These are phyloP conservation scores for Dinochytrium kinnereticum DNA, from an alignment of 371 early-diverging fungal species.

Conservation along the genomic window DNA sequence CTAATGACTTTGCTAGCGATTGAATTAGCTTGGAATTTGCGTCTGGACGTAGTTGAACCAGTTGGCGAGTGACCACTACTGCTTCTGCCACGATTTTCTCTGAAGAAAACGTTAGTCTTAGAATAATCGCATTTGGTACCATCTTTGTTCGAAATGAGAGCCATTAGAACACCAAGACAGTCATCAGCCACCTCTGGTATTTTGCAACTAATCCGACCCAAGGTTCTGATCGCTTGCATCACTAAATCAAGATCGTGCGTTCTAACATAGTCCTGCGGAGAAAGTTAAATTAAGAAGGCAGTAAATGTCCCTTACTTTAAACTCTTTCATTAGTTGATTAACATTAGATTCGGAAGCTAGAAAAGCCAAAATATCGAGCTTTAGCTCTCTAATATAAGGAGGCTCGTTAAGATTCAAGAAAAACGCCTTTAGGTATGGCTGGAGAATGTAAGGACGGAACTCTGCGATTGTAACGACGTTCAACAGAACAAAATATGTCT, in stretches of 20 bases:
- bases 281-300: not conserved
- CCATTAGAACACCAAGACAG: conserved; percentile 62
- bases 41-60: conserved; percentile 61
- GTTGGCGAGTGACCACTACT: conserved; percentile 74
- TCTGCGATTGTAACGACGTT: conserved; percentile 78
- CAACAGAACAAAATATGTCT: conserved; percentile 76
- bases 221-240: conserved; percentile 75
- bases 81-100: conserved; percentile 80
- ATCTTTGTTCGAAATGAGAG: conserved; percentile 70
- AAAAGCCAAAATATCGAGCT: conserved; percentile 81
- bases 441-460: conserved; percentile 73
- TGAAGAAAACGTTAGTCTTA: conserved; percentile 29
- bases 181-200: conserved; percentile 67
- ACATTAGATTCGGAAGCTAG: conserved; percentile 70
- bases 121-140: conserved; percentile 50
- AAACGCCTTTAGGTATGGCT: conserved; percentile 75
- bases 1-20: conserved; percentile 68
- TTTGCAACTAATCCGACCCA: conserved; percentile 67
- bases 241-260: conserved; percentile 74
- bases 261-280: conserved; percentile 71
- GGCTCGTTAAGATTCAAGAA: conserved; percentile 82
- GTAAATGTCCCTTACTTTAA: no score
- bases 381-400: conserved; percentile 75
- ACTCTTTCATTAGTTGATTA: conserved; percentile 50
- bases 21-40: conserved; percentile 60